Evolutionary conservation across 495 filamentous ascomycete species (phyloP), one percentile per base, ranked within the genome.

Genomic region (Aspergillus affinis): DNA sequence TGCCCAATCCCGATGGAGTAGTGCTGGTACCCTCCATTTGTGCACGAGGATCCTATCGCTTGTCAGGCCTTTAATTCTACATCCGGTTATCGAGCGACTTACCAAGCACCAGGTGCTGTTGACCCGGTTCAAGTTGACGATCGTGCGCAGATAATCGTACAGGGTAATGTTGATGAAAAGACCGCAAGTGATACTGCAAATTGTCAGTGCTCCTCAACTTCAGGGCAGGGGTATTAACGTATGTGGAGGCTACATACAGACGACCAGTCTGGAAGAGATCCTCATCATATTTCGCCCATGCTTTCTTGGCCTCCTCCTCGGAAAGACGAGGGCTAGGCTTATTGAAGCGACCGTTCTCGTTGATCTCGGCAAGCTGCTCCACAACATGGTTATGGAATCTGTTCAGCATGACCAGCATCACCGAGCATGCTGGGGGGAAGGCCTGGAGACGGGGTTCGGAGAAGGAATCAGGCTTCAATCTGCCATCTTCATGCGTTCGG

Each of bases 141-240:
- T 92, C 19, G 89, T 91, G 26, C 91, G 86, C 44, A 95, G 82
- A 68, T 95, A 95, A 66, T 95, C 91, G 58, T 89, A 81, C 32
- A 94, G 76, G 7, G 90, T 86, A 64, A 91, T 89, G 77, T 94
- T 93, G 68, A 92, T 90, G 70, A 92, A 94, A 7, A 93, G 77
- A 54, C 91, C 90, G 41, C 88, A 92, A 3, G 88, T 92, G 61
- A 93, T 81, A 36, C 75, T 77, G 27, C 10, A 17, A 48, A 0
- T 5, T n/a, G 56, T 71, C 60, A 71, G 62, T 29, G 13, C 1
- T 23, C 36, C 10, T 19, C 46, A 15, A 19, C 7, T 7, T 13
- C 18, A 51, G 45, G 6, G 54, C n/a, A 10, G 18, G 19, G 6
- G 9, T 4, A 15, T 15, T 15, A 2, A 41, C 15, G 36, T 15